Base-by-base conservation (phyloP, 495 filamentous ascomycete species). In the Aspergillus affinis region DNA sequence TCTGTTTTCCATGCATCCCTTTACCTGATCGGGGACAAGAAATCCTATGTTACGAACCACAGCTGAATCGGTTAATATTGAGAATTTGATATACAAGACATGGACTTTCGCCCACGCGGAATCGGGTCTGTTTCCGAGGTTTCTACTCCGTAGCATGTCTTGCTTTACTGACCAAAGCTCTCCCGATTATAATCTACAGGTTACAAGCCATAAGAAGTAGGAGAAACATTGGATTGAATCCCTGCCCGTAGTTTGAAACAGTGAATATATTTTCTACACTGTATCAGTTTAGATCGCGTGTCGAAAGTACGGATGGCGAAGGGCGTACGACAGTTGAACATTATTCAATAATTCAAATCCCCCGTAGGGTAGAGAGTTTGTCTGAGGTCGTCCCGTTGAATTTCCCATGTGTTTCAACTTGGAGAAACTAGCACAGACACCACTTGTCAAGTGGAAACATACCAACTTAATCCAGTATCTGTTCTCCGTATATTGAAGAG, bases 81-180 rank as follows among this genome's bases (percentile, higher is more conserved):
- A 32, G 10, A 32, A 32, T 26, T 26, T 26, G 23, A 41, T 15
- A 41, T 4, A 15, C 4, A 41, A 15, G 15, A 41, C 36, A 41
- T 1, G 36, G 36, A 41, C 36, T 41, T 41, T 41, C 3, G 36
- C 2, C 10, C 36, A 41, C 12, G 13, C 36, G 36, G 13, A 41
- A 41, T 41, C 36, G 36, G 36, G 8, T 15, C 36, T 41, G 8
- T 41, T 17, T 17, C 36, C 36, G 36, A 41, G 36, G 47, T 49
- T 49, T 26, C 47, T 49, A n/a, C n/a, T n/a, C n/a, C n/a, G n/a
- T n/a, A 17, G 47, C 47, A 49, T 49, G 47, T 49, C 47, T 26
- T 13, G 36, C 36, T 41, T 17, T 8, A 17, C 15, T 10, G 36
- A 0, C 13, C 12, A 41, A 13, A 17, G 12, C 36, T 10, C 36